A percentile compares a stretch with the other conserved stretches of the same genome.
Evolutionary conservation across 169 alveolate genomes (phyloP).

Genomic region (Amoebophrya sp.): DNA sequence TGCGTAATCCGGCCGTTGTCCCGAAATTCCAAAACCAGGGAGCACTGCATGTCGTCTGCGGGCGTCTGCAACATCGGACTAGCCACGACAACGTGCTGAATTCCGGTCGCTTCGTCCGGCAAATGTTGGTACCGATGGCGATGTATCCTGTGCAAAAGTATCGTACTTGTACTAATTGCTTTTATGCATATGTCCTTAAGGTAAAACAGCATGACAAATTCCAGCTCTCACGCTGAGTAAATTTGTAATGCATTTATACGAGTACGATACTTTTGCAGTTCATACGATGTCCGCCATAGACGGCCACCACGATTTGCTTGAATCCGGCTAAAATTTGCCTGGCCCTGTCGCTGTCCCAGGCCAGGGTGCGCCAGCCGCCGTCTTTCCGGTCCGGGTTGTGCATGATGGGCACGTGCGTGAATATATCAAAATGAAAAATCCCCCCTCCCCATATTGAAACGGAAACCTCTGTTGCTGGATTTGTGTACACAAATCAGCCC

Average conservation of each 20-base stretch:
- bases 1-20: not conserved
- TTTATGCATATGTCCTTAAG: too few species aligned
- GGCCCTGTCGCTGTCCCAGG: too few species aligned
- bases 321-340: too few species aligned
- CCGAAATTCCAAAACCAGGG: not conserved
- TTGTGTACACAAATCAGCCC: too few species aligned
- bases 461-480: too few species aligned
- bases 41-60: not conserved
- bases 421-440: too few species aligned
- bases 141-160: not conserved
- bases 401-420: not conserved
- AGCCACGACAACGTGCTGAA: not conserved
- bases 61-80: not conserved
- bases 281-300: not conserved
- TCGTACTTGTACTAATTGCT: too few species aligned
- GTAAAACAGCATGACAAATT: too few species aligned
- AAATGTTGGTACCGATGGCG: not conserved
- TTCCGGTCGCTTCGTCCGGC: not conserved
- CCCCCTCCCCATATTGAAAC: too few species aligned
- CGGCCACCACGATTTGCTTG: not conserved
- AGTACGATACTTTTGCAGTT: not conserved
- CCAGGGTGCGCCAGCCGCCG: not conserved
- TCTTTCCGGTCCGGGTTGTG: not conserved
- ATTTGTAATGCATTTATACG: too few species aligned
- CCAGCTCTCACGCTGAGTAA: too few species aligned